Evolutionary conservation across 345 rosid genomes (phyloP).

Genomic region (Murraya koenigii): DNA sequence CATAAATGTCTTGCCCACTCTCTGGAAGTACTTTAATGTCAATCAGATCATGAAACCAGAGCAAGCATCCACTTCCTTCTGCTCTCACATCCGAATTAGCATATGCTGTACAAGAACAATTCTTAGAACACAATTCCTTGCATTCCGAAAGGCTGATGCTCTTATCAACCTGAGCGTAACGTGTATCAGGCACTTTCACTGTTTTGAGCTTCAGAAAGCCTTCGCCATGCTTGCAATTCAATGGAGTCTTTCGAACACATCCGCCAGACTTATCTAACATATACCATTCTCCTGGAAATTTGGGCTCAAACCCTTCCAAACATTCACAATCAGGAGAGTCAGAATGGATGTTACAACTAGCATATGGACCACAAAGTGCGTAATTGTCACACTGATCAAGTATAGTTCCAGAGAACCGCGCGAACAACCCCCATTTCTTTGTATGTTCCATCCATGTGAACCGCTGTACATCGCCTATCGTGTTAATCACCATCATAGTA

Average conservation of each 20-base stretch:
- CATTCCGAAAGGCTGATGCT: conserved; percentile 22
- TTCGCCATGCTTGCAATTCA: conserved; percentile 6
- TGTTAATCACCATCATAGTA: neutral
- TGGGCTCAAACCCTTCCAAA: conserved; percentile 18
- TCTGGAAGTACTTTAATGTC: neutral
- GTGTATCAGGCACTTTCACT: conserved; percentile 22
- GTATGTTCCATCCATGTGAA: conserved; percentile 1
- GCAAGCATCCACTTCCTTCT: conserved; percentile 20
- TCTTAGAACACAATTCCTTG: conserved; percentile 15
- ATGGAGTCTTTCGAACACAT: conserved; percentile 13
- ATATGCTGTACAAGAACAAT: conserved; percentile 33
- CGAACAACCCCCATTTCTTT: neutral
- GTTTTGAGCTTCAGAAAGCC: conserved; percentile 11
- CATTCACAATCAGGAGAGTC: conserved; percentile 20
- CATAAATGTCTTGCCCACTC: conserved; percentile 8
- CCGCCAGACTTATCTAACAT: conserved; percentile 9
- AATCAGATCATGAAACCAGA: too few relatives aligned
- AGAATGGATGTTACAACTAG: neutral
- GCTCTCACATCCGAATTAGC: conserved; percentile 15
- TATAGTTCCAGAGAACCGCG: neutral
- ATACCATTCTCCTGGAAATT: conserved; percentile 14
- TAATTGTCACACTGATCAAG: neutral
- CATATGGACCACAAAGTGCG: conserved; percentile 1
- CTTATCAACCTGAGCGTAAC: conserved; percentile 2
- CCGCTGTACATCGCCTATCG: neutral